Evolutionary conservation across 805 yeast species (phyloP).

Genomic region (Candida xiaguanensis): DNA sequence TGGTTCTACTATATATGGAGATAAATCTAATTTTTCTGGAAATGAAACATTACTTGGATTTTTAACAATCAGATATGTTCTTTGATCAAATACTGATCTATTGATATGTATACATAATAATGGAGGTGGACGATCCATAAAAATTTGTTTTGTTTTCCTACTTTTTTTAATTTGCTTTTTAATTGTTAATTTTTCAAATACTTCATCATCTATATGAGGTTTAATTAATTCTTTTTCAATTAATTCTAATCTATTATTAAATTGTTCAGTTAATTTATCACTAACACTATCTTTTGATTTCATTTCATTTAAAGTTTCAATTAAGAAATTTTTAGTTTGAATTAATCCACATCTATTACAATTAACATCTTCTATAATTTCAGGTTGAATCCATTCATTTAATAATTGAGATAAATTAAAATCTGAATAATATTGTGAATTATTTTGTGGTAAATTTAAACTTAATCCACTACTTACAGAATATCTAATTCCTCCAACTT

Average conservation of each 20-base stretch:
- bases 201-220: constrained; percentile 75
- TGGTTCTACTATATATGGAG: constrained; percentile 66
- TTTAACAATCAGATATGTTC: constrained; percentile 77
- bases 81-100: constrained; percentile 88
- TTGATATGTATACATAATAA: constrained; percentile 83
- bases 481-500: constrained; percentile 86
- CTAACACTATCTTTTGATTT: constrained; percentile 40
- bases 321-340: constrained; percentile 52
- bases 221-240: constrained; percentile 50
- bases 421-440: constrained; percentile 24
- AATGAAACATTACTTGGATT: constrained; percentile 80
- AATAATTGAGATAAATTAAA: constrained; percentile 49
- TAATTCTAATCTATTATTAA: constrained; percentile 24
- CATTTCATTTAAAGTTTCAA: constrained; percentile 33
- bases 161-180: constrained; percentile 71
- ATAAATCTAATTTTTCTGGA: constrained; percentile 64
- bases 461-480: constrained; percentile 74
- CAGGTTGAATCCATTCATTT: constrained; percentile 70
- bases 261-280: constrained; percentile 27
- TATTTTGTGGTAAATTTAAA: constrained; percentile 56
- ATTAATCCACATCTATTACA: constrained; percentile 87
- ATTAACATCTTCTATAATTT: constrained; percentile 87
- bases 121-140: constrained; percentile 78
- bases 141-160: constrained; percentile 79
- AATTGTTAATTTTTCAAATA: constrained; percentile 68